Conservation (phyloP, 257 asterid species). For the Rhazya stricta region DNA sequence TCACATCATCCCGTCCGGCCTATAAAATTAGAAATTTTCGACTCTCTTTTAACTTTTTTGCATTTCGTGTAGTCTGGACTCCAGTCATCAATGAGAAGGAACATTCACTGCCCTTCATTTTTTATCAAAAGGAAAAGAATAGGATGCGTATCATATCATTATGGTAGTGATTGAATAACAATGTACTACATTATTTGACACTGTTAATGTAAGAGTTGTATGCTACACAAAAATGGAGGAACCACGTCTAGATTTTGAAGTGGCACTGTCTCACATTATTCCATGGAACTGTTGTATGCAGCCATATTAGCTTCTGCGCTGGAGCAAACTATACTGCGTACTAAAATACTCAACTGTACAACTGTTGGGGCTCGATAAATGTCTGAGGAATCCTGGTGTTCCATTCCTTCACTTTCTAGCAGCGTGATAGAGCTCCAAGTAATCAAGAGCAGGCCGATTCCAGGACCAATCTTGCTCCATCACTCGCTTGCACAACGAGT, state of each 20-base stretch:
- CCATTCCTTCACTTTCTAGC: constrained; percentile 55
- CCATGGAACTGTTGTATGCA: not conserved
- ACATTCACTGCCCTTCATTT: not conserved
- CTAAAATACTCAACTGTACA: constrained; percentile 12
- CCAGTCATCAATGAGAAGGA: no score
- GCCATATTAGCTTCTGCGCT: not conserved
- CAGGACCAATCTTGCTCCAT: constrained; percentile 99
- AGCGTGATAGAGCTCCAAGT: constrained; percentile 94
- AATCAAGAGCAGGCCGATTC: constrained; percentile 98
- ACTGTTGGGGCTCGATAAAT: not conserved
- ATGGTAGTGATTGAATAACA: not conserved
- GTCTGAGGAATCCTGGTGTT: not conserved
- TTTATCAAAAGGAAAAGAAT: not conserved
- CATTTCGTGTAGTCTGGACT: no score
- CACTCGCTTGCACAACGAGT: constrained; percentile 67
- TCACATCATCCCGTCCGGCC: no score
- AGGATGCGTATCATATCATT: no score
- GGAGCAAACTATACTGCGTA: not conserved
- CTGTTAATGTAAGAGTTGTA: not conserved
- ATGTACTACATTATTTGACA: not conserved
- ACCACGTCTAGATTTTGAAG: not conserved
- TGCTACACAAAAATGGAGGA: not conserved
- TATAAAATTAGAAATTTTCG: no score
- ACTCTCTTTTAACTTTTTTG: no score
- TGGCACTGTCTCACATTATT: not conserved